phyloP scores from a whole-genome alignment of 2,329 filamentous ascomycete species.

The Colletotrichum theobromicola region DNA sequence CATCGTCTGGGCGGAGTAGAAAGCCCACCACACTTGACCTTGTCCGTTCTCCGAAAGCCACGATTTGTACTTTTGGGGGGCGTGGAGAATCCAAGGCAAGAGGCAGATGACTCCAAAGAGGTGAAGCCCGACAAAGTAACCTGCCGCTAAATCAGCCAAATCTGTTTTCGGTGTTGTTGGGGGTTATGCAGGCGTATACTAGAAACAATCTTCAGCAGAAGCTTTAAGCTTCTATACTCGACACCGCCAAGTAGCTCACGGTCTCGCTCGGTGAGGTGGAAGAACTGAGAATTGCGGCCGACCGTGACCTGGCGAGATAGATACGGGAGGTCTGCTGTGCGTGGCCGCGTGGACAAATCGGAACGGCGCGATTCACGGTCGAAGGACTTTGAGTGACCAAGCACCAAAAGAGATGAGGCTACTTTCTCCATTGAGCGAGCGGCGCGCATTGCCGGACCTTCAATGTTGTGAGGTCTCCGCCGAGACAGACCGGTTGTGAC shows the following conservation, averaged over 20 bases:
- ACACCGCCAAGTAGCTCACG: constrained; percentile 54
- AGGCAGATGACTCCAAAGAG: constrained; percentile 53
- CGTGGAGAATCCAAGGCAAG: constrained; percentile 50
- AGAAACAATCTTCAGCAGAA: constrained; percentile 51
- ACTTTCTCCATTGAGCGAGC: constrained; percentile 22
- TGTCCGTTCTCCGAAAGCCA: constrained; percentile 43
- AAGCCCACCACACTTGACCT: constrained; percentile 53
- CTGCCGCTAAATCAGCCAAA: constrained; percentile 28
- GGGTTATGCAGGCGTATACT: constrained; percentile 29
- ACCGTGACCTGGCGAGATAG: constrained; percentile 48
- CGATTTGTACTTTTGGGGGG: constrained; percentile 42
- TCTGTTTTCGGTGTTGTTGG: not conserved
- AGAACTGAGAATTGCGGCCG: constrained; percentile 51
- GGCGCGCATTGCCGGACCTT: not conserved
- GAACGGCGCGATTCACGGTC: not conserved
- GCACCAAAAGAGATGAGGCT: constrained; percentile 3
- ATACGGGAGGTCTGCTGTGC: constrained; percentile 35
- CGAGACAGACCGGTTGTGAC: not conserved
- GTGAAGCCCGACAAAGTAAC: constrained; percentile 50
- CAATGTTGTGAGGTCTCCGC: not conserved
- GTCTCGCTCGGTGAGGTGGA: constrained; percentile 44
- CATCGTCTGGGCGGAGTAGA: constrained; percentile 57
- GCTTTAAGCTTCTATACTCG: constrained; percentile 55
- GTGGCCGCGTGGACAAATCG: not conserved
- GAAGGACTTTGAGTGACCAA: not conserved